Percentiles rank a stretch among this genome's conserved stretches.
Evolutionary conservation across 176 grass and related monocot species (phyloP).

Genomic region (Musa schizocarpa): DNA sequence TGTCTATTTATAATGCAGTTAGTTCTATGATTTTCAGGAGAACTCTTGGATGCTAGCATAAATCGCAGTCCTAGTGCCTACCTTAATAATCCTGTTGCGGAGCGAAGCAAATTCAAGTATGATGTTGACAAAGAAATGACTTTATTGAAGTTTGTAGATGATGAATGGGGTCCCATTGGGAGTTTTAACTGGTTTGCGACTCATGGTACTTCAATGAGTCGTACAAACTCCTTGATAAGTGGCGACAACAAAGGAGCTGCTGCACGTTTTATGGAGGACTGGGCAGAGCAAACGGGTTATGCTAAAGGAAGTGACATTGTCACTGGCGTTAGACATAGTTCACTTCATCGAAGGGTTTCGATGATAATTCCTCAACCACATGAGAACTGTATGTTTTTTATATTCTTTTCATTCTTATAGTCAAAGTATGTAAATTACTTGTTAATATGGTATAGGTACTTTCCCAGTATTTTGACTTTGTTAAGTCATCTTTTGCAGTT

Average conservation of each 20-base stretch:
- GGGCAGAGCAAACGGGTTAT: conserved; percentile 59
- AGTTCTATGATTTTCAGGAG: conserved; percentile 56
- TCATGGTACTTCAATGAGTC: conserved; percentile 97
- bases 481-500: conserved; percentile 40
- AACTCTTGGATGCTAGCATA: conserved; percentile 73
- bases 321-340: conserved; percentile 23
- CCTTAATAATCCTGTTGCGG: conserved; percentile 74
- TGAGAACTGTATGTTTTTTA: conserved; percentile 50
- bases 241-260: conserved; percentile 98
- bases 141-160: conserved; percentile 81
- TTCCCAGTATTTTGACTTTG: conserved; percentile 3
- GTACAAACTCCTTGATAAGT: conserved; percentile 89
- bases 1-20: conserved; percentile 1
- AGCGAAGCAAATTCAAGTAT: conserved; percentile 56
- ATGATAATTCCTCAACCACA: conserved; percentile 84
- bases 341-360: conserved; percentile 60
- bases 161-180: conserved; percentile 64
- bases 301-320: conserved; percentile 30
- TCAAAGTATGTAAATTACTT: not conserved
- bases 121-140: conserved; percentile 97
- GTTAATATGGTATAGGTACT: not conserved
- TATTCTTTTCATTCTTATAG: not conserved
- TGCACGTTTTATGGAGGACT: conserved; percentile 96
- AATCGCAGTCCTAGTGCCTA: conserved; percentile 97
- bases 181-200: conserved; percentile 99